These are phyloP conservation scores for Thermochaetoides thermophila DNA, from an alignment of 495 filamentous ascomycete species.

Conservation along the genomic window DNA sequence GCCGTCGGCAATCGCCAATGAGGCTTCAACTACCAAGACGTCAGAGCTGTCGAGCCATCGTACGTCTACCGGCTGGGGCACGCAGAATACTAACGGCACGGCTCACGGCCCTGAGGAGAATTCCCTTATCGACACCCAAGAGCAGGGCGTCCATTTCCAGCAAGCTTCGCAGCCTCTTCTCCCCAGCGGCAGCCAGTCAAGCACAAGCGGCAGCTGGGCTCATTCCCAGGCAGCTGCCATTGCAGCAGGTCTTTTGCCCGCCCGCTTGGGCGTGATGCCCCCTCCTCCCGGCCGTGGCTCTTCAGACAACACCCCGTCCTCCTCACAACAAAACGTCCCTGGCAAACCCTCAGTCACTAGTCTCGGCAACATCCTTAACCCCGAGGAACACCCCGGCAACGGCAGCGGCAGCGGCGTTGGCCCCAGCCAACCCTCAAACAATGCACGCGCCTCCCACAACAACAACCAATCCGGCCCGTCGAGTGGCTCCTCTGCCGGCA, in stretches of 20 bases:
- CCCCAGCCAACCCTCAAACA: too few relatives aligned
- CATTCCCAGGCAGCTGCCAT: constrained; percentile 39
- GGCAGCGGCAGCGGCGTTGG: not conserved
- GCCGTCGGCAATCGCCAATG: constrained; percentile 60
- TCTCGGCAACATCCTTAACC: constrained; percentile 23
- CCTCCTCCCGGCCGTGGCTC: not conserved
- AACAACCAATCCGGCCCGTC: constrained; percentile 18
- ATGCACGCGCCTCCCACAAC: constrained; percentile 3
- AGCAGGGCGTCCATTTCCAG: constrained; percentile 7
- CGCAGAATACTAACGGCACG: constrained; percentile 46
- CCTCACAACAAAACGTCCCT: too few relatives aligned
- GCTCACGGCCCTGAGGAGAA: constrained; percentile 22
- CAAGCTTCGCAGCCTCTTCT: too few relatives aligned
- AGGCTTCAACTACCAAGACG: constrained; percentile 78
- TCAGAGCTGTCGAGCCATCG: constrained; percentile 50
- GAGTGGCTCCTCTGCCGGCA: too few relatives aligned
- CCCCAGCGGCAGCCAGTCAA: constrained; percentile 18
- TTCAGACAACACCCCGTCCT: constrained; percentile 13
- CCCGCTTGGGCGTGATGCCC: constrained; percentile 3
- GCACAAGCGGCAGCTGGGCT: constrained; percentile 31
- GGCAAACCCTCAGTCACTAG: constrained; percentile 18
- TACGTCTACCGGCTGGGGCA: constrained; percentile 38
- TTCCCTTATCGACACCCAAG: constrained; percentile 18
- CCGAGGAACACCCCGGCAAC: constrained; percentile 9
- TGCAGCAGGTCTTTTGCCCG: constrained; percentile 19